These are phyloP conservation scores for Globisporangium solare DNA, from an alignment of 352 stramenopile genomes.

Conservation along the genomic window DNA sequence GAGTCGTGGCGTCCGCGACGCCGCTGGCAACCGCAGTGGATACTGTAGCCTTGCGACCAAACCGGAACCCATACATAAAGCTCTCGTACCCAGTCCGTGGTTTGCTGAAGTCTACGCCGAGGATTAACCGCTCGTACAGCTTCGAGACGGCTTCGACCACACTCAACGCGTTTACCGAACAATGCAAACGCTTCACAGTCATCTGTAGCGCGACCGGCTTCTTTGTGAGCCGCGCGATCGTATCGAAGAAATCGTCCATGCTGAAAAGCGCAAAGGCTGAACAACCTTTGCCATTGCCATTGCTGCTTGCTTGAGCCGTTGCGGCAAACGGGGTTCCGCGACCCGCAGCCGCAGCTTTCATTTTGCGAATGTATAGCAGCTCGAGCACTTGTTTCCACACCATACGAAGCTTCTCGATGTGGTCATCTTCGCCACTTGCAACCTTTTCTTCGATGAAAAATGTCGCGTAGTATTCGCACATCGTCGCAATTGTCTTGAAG, in stretches of 20 bases:
- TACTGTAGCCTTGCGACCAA: slow-evolving; percentile 51
- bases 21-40: slow-evolving; percentile 29
- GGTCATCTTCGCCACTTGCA: slow-evolving; percentile 16
- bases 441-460: slow-evolving; percentile 45
- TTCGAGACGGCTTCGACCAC: slow-evolving; percentile 59
- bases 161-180: slow-evolving; percentile 44
- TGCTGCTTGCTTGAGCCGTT: slow-evolving; percentile 2
- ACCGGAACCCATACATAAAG: slow-evolving; percentile 69
- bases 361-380: slow-evolving; percentile 58
- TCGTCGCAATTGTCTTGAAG: slow-evolving; percentile 40
- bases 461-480: slow-evolving; percentile 57
- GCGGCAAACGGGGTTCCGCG: background rate
- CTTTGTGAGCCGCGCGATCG: slow-evolving; percentile 37
- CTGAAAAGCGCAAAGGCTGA: slow-evolving; percentile 56
- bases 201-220: slow-evolving; percentile 50
- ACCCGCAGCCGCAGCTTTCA: slow-evolving; percentile 13
- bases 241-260: slow-evolving; percentile 48
- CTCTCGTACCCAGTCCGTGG: slow-evolving; percentile 36
- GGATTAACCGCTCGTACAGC: slow-evolving; percentile 53
- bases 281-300: slow-evolving; percentile 12
- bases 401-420: slow-evolving; percentile 27
- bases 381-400: slow-evolving; percentile 56
- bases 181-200: slow-evolving; percentile 50
- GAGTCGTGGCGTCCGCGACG: slow-evolving; percentile 8
- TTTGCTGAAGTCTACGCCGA: slow-evolving; percentile 62